Percentiles rank a stretch among this genome's conserved stretches.
Evolutionary conservation across 2,329 filamentous ascomycete genomes (phyloP).

Genomic region (Aureobasidium sp.): DNA sequence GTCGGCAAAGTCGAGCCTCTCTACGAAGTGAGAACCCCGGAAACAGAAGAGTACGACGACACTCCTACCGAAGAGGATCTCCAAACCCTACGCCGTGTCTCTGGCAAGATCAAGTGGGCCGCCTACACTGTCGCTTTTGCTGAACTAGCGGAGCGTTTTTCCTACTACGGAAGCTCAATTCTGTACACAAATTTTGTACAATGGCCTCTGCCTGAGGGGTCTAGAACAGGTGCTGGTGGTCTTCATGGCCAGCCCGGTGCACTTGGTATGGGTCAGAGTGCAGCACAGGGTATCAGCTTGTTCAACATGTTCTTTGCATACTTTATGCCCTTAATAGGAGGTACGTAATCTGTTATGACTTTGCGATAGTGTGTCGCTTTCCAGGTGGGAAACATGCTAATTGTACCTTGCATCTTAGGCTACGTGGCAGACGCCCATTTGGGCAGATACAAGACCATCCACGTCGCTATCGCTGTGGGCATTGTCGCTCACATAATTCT

Average conservation of each 20-base stretch:
- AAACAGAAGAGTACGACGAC: conserved; percentile 1
- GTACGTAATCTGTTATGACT: background rate
- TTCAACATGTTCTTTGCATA: conserved; percentile 50
- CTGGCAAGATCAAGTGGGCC: conserved; percentile 41
- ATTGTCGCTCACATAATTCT: conserved; percentile 30
- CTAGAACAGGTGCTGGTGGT: conserved; percentile 16
- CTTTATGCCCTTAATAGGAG: no score
- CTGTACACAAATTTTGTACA: conserved; percentile 27
- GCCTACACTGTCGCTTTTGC: conserved; percentile 50
- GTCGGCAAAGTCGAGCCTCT: conserved; percentile 5
- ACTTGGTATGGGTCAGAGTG: conserved; percentile 47
- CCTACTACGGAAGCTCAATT: conserved; percentile 49
- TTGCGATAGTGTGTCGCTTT: no score
- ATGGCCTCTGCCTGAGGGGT: conserved; percentile 23
- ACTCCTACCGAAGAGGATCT: conserved; percentile 41
- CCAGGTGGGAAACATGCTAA: no score
- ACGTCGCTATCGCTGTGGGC: conserved; percentile 30
- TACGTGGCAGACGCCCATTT: conserved; percentile 38
- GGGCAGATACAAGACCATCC: conserved; percentile 33
- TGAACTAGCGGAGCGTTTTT: conserved; percentile 53
- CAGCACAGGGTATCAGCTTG: conserved; percentile 43
- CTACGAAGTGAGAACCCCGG: background rate
- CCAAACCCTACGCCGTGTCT: conserved; percentile 38
- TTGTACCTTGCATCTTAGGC: conserved; percentile 17
- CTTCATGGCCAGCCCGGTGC: conserved; percentile 42